Base-by-base conservation (phyloP, 2,329 filamentous ascomycete genomes). In the Immersiporthe knoxdaviesiana region DNA sequence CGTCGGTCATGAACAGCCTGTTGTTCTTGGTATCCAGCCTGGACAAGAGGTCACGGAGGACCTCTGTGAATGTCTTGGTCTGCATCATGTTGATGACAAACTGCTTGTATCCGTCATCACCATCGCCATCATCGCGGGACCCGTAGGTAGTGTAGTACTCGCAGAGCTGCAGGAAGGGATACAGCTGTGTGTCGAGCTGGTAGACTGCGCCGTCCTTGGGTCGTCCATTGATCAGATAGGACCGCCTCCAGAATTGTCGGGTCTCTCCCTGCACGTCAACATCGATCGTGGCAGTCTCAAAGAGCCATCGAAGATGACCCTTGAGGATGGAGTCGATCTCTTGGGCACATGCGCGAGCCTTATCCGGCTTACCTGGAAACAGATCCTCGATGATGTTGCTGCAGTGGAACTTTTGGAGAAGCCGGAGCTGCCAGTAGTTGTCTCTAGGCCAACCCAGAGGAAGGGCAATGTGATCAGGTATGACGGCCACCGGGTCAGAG, bases 171-270 rank as follows among this genome's bases (percentile, higher is more conserved):
- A 74, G 32, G 52, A 74, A 72, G 2, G 73, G 73, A 59, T 74
- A 74, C 56, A 70, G 70, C 50, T 74, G 73, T 39, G 73, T 73
- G 54, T 74, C 73, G 11, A 73, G 68, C 58, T 74, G 72, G 56
- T 73, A 74, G 3, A 73, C 71, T 21, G 52, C 21, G 30, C 65
- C 68, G 24, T 74, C 72, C 63, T 74, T 74, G 41, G 72, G 72
- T 37, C 54, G 58, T 3, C 73, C 73, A 10, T 68, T 73, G 39
- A 72, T 68, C 24, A 74, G 58, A 47, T 74, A 74, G 4, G 73
- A 74, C 4, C 73, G 68, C 41, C 72, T 69, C 73, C 73, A 74
- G 56, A 70, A 74, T 56, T 70, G 41, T 2, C 52, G 52, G 14
- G 10, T 21, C 2, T 24, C 14, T 1, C 30, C 56, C 1, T 59